phyloP scores from a whole-genome alignment of 139 green algal genomes.

The Microglena sp. region DNA sequence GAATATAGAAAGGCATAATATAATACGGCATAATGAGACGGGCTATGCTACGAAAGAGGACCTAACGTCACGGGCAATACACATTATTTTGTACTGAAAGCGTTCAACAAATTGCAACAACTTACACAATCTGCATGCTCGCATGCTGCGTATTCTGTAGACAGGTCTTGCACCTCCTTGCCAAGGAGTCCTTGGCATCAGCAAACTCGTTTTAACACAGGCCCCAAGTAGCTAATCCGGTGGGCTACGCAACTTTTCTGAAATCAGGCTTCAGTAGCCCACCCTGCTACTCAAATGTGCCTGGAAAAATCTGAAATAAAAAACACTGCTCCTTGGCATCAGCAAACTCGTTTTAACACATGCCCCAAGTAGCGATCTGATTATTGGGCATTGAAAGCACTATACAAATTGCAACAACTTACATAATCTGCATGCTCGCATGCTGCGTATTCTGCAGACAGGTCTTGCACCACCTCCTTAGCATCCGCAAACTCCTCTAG shows the following conservation, averaged over 20 bases:
- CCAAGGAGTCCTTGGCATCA: slow-evolving; percentile 77
- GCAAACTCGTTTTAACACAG: slow-evolving; percentile 78
- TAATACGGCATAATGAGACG: too few species aligned
- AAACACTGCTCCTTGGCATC: slow-evolving; percentile 77
- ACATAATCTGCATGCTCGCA: slow-evolving; percentile 83
- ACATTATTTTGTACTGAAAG: too few species aligned
- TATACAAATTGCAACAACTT: too few species aligned
- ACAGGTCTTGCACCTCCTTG: slow-evolving; percentile 69
- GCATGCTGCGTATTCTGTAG: slow-evolving; percentile 79
- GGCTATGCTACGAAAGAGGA: too few species aligned
- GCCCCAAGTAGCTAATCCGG: slow-evolving; percentile 13
- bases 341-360: slow-evolving; percentile 79
- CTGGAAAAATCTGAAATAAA: too few species aligned
- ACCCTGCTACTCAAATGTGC: too few species aligned
- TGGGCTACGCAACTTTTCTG: too few species aligned
- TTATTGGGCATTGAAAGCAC: too few species aligned
- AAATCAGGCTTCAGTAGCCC: too few species aligned
- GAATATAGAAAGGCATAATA: too few species aligned
- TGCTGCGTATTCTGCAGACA: slow-evolving; percentile 78
- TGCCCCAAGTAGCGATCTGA: slow-evolving; percentile 15
- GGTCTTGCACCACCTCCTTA: slow-evolving; percentile 62
- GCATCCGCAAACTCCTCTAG: slow-evolving; percentile 90
- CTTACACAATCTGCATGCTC: slow-evolving; percentile 79
- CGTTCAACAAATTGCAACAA: too few species aligned
- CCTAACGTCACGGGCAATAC: too few species aligned